These are phyloP conservation scores for Saitozyma sp. DNA, from an alignment of 768 basidiomycete genomes.

Conservation along the genomic window DNA sequence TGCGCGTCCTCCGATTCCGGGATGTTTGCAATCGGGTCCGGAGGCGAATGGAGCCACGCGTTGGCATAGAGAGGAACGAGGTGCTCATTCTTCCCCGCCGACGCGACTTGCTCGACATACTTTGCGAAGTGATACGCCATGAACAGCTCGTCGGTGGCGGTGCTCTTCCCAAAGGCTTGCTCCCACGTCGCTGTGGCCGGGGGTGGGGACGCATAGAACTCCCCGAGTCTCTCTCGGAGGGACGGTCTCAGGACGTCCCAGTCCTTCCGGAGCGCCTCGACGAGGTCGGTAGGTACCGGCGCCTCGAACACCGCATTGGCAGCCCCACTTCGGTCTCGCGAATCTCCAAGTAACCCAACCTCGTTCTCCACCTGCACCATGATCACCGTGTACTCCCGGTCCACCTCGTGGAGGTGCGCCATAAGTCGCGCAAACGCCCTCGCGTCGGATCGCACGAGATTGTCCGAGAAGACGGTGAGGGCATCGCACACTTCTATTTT, in stretches of 20 bases:
- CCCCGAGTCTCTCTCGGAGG: not conserved
- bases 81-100: constrained; percentile 9
- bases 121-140: constrained; percentile 23
- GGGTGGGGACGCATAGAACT: not conserved
- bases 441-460: constrained; percentile 10
- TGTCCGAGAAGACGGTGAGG: constrained; percentile 8
- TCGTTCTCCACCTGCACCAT: constrained; percentile 22
- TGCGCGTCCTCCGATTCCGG: not conserved
- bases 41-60: constrained; percentile 10
- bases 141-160: constrained; percentile 18
- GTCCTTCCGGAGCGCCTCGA: not conserved
- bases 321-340: constrained; percentile 3
- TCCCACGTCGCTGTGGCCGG: not conserved
- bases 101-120: constrained; percentile 10
- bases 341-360: constrained; percentile 10
- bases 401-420: constrained; percentile 12
- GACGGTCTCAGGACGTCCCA: not conserved
- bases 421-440: constrained; percentile 11
- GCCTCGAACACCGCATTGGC: constrained; percentile 9
- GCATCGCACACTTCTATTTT: not conserved
- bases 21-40: not conserved
- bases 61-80: constrained; percentile 17
- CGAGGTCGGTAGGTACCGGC: constrained; percentile 1
- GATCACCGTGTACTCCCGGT: constrained; percentile 15
- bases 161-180: constrained; percentile 7